Evolutionary conservation across 75 land plant genomes (phyloP).

Genomic region (Selaginella moellendorffii): DNA sequence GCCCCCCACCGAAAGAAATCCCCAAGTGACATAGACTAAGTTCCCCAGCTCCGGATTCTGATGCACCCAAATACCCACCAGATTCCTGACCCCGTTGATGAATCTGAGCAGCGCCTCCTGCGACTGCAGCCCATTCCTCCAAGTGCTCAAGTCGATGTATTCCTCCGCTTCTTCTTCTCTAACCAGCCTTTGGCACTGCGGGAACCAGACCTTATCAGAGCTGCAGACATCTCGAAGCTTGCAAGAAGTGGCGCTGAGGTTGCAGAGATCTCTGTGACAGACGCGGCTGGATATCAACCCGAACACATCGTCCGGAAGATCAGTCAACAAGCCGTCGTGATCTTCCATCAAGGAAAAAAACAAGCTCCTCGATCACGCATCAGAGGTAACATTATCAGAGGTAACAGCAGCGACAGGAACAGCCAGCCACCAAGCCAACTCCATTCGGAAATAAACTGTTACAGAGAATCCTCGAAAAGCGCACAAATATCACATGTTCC

Average conservation of each 20-base stretch:
- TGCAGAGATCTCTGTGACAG: conserved; percentile 42
- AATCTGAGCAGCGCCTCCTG: conserved; percentile 56
- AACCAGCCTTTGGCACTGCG: conserved; percentile 51
- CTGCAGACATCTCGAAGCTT: conserved; percentile 21
- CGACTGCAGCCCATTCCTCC: conserved; percentile 44
- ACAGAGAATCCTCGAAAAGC: too few relatives aligned
- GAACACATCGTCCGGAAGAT: conserved; percentile 65
- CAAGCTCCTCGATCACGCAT: too few relatives aligned
- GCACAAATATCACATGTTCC: too few relatives aligned
- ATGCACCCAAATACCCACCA: conserved; percentile 84
- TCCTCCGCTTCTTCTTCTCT: too few relatives aligned
- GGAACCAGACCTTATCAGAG: conserved; percentile 69
- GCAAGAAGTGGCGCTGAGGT: conserved; percentile 41
- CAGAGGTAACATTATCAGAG: too few relatives aligned
- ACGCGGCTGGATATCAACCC: conserved; percentile 32
- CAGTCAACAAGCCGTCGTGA: too few relatives aligned
- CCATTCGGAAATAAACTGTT: too few relatives aligned
- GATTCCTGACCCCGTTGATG: conserved; percentile 29
- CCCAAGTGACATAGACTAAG: conserved; percentile 66
- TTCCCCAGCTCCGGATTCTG: conserved; percentile 95
- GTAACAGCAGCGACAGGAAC: too few relatives aligned
- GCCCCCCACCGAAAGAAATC: conserved; percentile 56
- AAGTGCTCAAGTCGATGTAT: too few relatives aligned
- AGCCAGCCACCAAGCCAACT: too few relatives aligned
- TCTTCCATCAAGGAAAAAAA: too few relatives aligned